A percentile compares a stretch with the other conserved stretches of the same genome.
These are phyloP conservation scores for Nothophoma quercina DNA, from an alignment of 2,329 filamentous ascomycete species.

Conservation along the genomic window DNA sequence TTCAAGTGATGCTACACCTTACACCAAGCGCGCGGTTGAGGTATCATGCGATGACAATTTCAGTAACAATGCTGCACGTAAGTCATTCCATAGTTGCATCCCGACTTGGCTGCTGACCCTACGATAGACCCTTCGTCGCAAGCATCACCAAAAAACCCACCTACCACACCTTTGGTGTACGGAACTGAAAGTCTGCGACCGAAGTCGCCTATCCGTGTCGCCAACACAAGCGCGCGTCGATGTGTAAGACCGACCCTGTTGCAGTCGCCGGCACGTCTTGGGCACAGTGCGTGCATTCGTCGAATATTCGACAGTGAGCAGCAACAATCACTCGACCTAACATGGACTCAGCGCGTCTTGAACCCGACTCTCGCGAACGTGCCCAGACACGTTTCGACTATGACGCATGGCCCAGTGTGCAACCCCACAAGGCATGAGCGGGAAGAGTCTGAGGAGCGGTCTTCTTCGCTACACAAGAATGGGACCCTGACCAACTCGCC, in stretches of 20 bases:
- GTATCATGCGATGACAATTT: background rate
- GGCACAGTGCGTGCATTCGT: constrained; percentile 38
- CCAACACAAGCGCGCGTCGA: constrained; percentile 39
- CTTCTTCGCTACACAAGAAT: background rate
- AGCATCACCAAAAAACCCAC: constrained; percentile 3
- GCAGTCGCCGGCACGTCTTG: constrained; percentile 40
- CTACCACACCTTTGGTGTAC: constrained; percentile 8
- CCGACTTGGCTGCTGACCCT: background rate
- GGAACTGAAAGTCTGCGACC: background rate
- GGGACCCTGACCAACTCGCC: no score
- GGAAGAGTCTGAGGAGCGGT: background rate
- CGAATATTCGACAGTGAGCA: constrained; percentile 37
- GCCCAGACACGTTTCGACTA: constrained; percentile 22
- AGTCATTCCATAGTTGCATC: constrained; percentile 7
- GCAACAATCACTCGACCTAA: constrained; percentile 4
- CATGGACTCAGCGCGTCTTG: background rate
- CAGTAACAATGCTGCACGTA: background rate
- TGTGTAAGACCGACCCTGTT: constrained; percentile 26
- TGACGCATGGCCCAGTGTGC: background rate
- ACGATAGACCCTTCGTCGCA: background rate
- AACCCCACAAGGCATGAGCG: background rate
- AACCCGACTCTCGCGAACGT: constrained; percentile 39
- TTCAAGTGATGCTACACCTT: no score
- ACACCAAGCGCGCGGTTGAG: background rate
- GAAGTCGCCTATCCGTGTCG: constrained; percentile 9